Base-by-base conservation (phyloP, 352 stramenopile species). In the Phytophthora pistaciae region DNA sequence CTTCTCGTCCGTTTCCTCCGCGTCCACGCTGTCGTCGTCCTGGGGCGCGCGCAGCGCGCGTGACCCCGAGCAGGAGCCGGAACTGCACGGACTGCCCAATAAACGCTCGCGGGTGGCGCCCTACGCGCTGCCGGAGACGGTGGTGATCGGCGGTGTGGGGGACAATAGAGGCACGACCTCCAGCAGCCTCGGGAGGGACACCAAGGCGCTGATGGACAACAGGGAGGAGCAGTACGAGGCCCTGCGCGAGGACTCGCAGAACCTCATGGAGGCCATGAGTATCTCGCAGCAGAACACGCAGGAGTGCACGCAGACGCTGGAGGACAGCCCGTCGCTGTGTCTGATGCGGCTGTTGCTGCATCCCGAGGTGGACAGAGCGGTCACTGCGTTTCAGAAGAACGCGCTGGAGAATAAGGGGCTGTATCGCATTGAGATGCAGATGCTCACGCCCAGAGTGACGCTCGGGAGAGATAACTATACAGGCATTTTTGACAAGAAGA, bases 241-340 rank as follows among this genome's bases (percentile, higher is more conserved):
- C 10, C 49, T 82, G 44, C 59, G 57, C 3, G 85, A 88, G 58
- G 59, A 79, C 63, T 93, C 86, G 52, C 84, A 93, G 69, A 85
- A 83, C 18, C 64, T 91, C 20, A 70, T 93, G 74, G 84, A 93
- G 55, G 72, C 72, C 36, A 80, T 93, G 50, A 89, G 81, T 57
- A 91, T 93, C 60, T 92, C 86, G 11, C 84, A 93, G 64, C 74
- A 92, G 64, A 90, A 91, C 65, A 93, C 86, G 10, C 84, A 93
- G 40, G 84, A 92, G 60, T 92, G 79, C 64, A 91, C 86, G 44
- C 86, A 92, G 63, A 90, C 83, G 52, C 62, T 89, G 14, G 84
- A 91, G 25, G 86, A 93, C 52, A 92, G 77, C 46, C 77, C 82
- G 16, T 79, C 66, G 3, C 73, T 84, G 75, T 88, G 80, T 64